A percentile compares a stretch with the other conserved stretches of the same genome.
phyloP scores from a whole-genome alignment of 2,329 filamentous ascomycete genomes.

The Arthrinium puccinioides region DNA sequence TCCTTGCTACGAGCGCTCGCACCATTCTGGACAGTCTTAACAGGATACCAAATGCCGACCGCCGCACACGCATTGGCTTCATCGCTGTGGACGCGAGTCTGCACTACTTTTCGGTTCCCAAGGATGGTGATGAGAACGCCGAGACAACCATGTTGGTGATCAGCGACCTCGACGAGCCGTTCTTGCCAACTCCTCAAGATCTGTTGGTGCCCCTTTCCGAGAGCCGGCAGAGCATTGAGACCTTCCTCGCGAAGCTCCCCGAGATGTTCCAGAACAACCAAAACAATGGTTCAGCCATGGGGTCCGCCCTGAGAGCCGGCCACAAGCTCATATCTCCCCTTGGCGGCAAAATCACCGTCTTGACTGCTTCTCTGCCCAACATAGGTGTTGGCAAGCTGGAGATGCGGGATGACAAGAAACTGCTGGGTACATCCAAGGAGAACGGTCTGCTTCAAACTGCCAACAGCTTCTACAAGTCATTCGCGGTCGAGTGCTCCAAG shows the following conservation, averaged over 20 bases:
- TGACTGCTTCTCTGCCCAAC: conserved; percentile 86
- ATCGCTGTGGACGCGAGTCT: conserved; percentile 91
- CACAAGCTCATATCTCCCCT: conserved; percentile 94
- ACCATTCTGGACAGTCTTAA: conserved; percentile 94
- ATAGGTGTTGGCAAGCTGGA: conserved; percentile 84
- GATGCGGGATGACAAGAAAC: conserved; percentile 92
- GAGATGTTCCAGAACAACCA: conserved; percentile 96
- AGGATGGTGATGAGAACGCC: conserved; percentile 75
- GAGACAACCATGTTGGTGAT: conserved; percentile 91
- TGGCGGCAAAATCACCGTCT: conserved; percentile 88
- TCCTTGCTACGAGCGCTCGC: conserved; percentile 84
- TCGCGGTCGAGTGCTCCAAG: conserved; percentile 97
- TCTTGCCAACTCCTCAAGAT: conserved; percentile 88
- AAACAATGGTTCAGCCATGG: conserved; percentile 86
- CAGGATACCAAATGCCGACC: conserved; percentile 95
- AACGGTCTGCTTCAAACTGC: conserved; percentile 79
- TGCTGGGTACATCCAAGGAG: conserved; percentile 90
- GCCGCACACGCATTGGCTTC: conserved; percentile 86
- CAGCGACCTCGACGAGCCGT: conserved; percentile 92
- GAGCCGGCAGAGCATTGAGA: conserved; percentile 84
- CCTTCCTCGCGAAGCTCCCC: conserved; percentile 83
- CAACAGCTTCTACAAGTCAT: conserved; percentile 98
- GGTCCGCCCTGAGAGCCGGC: conserved; percentile 82
- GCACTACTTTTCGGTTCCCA: conserved; percentile 92
- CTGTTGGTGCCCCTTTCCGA: conserved; percentile 84